Evolutionary conservation across 805 yeast genomes (phyloP), one percentile per base, ranked within the genome.

Genomic region (Yamadazyma akitaensis): DNA sequence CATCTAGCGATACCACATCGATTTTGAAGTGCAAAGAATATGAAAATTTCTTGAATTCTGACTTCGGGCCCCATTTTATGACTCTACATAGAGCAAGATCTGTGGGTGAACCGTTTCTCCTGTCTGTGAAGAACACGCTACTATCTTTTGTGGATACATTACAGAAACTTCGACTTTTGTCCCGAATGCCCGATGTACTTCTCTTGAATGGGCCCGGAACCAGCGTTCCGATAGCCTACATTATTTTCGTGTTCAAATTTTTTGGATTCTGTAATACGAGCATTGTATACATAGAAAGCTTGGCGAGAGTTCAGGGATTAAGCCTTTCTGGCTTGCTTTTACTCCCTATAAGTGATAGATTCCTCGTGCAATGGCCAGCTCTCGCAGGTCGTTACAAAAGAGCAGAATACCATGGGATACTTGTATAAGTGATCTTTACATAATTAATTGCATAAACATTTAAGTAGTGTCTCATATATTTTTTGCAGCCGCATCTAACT

Each of bases 321-420:
- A 89, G 97, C 58, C 65, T 90, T 28, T 82, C 91, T 14, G 99
- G 98, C 0, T 60, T 65, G 40, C 61, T 94, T 16, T 60, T 92
- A 12, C 70, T 85, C 51, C 89, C 89, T 3, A 68, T 94, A 3
- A 73, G 83, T 3, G 86, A 89, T 60, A 70, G 91, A 18, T 86
- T 94, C 50, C 58, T 94, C 1, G 98, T 94, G 8, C 99, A 94
- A 62, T 94, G 99, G 99, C 79, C 79, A 24, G 71, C 73, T 24
- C 68, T 94, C 46, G 72, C 75, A 7, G 51, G 58, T 17, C 58
- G 62, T 44, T 82, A 81, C 56, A 70, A 72, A 16, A 64, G 88
- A 46, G 79, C 88, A 1, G 96, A 88, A 57, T 89, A 80, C 60
- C 73, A 80, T 57, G 97, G 97, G 0, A 75, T 89, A 8, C 68